A percentile compares a stretch with the other conserved stretches of the same genome.
These are phyloP conservation scores for Akanthomyces lecanii DNA, from an alignment of 2,329 filamentous ascomycete species.

Conservation along the genomic window DNA sequence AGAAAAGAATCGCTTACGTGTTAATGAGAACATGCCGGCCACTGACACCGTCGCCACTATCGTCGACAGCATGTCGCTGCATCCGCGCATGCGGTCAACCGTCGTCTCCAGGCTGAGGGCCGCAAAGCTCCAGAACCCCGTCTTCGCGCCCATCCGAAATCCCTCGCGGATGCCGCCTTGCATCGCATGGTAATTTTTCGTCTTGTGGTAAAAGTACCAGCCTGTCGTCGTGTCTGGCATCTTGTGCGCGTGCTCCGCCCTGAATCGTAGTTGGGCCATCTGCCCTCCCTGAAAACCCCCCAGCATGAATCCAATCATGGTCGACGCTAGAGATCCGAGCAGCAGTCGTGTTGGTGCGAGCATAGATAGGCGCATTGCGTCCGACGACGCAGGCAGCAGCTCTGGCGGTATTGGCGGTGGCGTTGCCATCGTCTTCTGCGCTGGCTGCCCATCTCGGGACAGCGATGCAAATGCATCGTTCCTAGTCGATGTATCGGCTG, in stretches of 20 bases:
- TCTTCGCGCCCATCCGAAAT: conserved; percentile 64
- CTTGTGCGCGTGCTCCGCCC: conserved; percentile 93
- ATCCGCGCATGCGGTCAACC: conserved; percentile 67
- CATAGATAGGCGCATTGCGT: conserved; percentile 52
- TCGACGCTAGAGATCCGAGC: conserved; percentile 59
- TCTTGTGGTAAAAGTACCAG: conserved; percentile 99
- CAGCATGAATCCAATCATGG: conserved; percentile 64
- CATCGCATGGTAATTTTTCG: conserved; percentile 87
- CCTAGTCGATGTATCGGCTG: not conserved
- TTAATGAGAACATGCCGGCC: conserved; percentile 80
- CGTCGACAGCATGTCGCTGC: conserved; percentile 74
- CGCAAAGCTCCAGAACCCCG: conserved; percentile 67
- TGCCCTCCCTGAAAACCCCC: conserved; percentile 70
- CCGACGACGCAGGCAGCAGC: conserved; percentile 9
- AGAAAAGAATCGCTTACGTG: conserved; percentile 56
- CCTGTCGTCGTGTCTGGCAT: conserved; percentile 76
- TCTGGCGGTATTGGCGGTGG: not conserved
- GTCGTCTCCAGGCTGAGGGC: conserved; percentile 83
- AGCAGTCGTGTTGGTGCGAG: conserved; percentile 62
- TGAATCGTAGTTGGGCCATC: conserved; percentile 75
- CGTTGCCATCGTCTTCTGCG: not conserved
- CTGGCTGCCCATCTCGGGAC: not conserved
- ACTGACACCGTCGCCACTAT: conserved; percentile 78
- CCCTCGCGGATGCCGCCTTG: conserved; percentile 76
- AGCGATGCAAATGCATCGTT: not conserved